Evolutionary conservation across 2,329 filamentous ascomycete genomes (phyloP).

Genomic region (Neonectria magnoliae): DNA sequence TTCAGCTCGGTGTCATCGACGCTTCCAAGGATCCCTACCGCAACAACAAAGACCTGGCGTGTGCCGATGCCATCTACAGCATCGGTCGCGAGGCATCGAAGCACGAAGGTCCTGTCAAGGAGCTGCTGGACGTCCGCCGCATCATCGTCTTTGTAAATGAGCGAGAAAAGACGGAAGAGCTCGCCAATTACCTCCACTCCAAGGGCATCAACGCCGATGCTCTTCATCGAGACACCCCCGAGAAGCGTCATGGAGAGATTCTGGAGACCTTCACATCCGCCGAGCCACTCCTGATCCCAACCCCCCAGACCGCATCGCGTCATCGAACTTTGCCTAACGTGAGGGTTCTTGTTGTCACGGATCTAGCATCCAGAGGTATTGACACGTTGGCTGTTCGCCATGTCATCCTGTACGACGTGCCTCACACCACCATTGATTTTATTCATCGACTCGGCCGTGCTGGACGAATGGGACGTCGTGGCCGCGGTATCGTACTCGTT

Average conservation of each 20-base stretch:
- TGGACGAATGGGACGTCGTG: conserved; percentile 90
- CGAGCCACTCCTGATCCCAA: conserved; percentile 51
- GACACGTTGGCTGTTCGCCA: conserved; percentile 92
- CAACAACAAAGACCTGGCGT: conserved; percentile 92
- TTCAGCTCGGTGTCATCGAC: conserved; percentile 93
- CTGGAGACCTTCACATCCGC: conserved; percentile 76
- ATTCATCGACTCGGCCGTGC: conserved; percentile 94
- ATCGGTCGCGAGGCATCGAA: conserved; percentile 80
- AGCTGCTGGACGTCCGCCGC: conserved; percentile 75
- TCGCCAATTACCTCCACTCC: conserved; percentile 79
- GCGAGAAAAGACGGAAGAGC: conserved; percentile 84
- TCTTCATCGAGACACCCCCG: conserved; percentile 84
- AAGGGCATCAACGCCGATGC: conserved; percentile 92
- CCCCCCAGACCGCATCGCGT: conserved; percentile 45
- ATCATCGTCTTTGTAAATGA: conserved; percentile 98
- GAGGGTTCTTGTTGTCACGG: conserved; percentile 93
- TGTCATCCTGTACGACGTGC: conserved; percentile 96
- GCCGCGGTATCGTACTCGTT: conserved; percentile 88
- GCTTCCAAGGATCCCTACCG: conserved; percentile 92
- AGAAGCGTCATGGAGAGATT: conserved; percentile 80
- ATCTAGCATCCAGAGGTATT: conserved; percentile 90
- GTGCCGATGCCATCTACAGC: conserved; percentile 93
- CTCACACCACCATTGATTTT: conserved; percentile 96
- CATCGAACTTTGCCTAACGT: conserved; percentile 74
- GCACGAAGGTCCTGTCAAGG: conserved; percentile 66